phyloP scores from a whole-genome alignment of 2,329 filamentous ascomycete genomes.

The Stagonosporopsis chrysanthemi region DNA sequence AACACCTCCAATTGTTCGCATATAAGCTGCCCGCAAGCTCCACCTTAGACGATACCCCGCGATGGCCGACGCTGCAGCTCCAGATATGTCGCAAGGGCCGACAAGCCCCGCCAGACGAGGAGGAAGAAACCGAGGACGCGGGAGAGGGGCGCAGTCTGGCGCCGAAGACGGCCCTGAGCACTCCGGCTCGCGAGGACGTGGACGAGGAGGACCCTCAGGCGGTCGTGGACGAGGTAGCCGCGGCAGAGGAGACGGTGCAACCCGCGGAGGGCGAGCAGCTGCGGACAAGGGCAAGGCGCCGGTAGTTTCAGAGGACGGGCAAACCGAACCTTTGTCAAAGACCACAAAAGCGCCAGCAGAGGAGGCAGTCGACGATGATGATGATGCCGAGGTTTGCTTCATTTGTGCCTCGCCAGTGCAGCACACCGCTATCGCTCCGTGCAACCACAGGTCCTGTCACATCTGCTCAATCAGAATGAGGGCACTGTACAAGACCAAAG shows the following conservation, averaged over 20 bases:
- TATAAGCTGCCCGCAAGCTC: constrained; percentile 7
- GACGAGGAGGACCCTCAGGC: constrained; percentile 44
- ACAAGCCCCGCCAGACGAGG: constrained; percentile 39
- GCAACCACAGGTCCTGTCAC: constrained; percentile 96
- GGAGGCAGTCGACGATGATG: constrained; percentile 38
- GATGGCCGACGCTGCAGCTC: constrained; percentile 43
- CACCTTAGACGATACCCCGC: constrained; percentile 33
- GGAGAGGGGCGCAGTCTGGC: constrained; percentile 34
- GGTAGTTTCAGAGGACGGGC: constrained; percentile 18
- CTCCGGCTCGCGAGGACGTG: constrained; percentile 38
- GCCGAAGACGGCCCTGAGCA: constrained; percentile 31
- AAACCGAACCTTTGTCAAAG: constrained; percentile 11
- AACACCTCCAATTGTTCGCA: background rate
- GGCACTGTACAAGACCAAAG: constrained; percentile 93
- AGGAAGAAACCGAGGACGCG: constrained; percentile 41
- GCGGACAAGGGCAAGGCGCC: constrained; percentile 41
- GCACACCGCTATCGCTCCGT: constrained; percentile 88
- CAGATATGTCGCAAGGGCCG: constrained; percentile 35
- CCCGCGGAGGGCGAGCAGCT: constrained; percentile 32
- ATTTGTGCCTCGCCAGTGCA: constrained; percentile 93
- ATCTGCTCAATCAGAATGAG: constrained; percentile 92
- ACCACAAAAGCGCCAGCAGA: constrained; percentile 16
- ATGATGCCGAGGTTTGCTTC: constrained; percentile 80
- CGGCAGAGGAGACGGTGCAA: constrained; percentile 43
- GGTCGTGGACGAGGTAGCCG: constrained; percentile 44